Conservation (phyloP, 1,284 basidiomycete species). For the Cutaneotrichosporon sp. region DNA sequence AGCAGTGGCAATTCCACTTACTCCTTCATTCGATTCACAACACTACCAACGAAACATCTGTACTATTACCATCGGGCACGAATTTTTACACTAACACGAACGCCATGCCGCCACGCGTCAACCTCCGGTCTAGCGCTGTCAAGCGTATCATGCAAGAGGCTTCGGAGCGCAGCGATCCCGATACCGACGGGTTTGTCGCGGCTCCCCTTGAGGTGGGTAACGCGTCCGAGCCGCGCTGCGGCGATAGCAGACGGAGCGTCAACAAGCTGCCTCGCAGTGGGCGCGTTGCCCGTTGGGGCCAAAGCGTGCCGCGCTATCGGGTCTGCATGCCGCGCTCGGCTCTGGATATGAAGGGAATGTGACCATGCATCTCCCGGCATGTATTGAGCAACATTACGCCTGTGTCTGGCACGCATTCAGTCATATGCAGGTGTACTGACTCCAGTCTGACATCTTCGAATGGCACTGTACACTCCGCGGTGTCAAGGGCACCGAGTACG, state of each 20-base stretch:
- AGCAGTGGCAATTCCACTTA: too few relatives aligned
- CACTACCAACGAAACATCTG: not conserved
- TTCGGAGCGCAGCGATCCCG: slow-evolving; percentile 58
- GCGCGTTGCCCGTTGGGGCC: too few relatives aligned
- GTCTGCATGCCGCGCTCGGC: too few relatives aligned
- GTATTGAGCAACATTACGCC: too few relatives aligned
- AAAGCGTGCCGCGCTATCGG: too few relatives aligned
- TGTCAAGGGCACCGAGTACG: slow-evolving; percentile 78
- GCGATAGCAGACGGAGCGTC: too few relatives aligned
- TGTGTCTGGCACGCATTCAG: too few relatives aligned
- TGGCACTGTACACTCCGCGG: slow-evolving; percentile 97
- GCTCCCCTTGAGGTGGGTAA: slow-evolving; percentile 78
- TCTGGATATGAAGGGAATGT: too few relatives aligned
- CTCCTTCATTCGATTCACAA: too few relatives aligned
- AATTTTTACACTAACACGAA: not conserved
- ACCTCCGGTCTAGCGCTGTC: slow-evolving; percentile 59
- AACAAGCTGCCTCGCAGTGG: too few relatives aligned
- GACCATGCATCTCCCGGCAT: too few relatives aligned
- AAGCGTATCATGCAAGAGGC: slow-evolving; percentile 98
- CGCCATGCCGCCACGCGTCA: slow-evolving; percentile 24
- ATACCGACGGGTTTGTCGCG: slow-evolving; percentile 53
- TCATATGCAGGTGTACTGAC: slow-evolving; percentile 4
- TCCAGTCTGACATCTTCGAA: slow-evolving; percentile 54
- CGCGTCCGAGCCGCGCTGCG: too few relatives aligned
- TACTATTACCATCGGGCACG: not conserved